Evolutionary conservation across 441 rosid species (phyloP), one percentile per base, ranked within the genome.

Genomic region (Arabidopsis lyrata): DNA sequence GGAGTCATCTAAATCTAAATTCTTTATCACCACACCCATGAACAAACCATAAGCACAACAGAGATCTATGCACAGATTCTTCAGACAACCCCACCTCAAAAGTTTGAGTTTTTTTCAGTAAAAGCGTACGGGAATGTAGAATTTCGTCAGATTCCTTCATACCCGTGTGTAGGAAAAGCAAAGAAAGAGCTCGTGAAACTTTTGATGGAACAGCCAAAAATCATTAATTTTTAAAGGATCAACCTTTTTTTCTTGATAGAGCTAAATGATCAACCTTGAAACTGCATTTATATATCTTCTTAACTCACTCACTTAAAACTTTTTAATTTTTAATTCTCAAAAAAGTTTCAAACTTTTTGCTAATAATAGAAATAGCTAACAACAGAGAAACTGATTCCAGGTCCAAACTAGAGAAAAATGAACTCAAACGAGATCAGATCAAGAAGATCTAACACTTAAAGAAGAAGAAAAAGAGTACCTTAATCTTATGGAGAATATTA

Each of bases 401-500:
- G 36, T 31, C 38, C 6, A 57, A 57, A 58, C 3, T 24, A 57
- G 41, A 57, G 36, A 16, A 47, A 8, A 42, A 31, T 32, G 27
- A 52, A 50, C 14, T 8, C 6, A 22, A 61, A 14, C 12, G 10
- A 41, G 57, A 68, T 38, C 18, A 68, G 63, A 42, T 65, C 3
- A 65, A 65, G 13, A 12, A 47, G 65, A 66, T 24, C 42, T 15
- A 44, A 61, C 9, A 38, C 31, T 61, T 31, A 45, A 50, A 22
- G 31, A 50, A 50, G 14, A 50, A 27, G 6, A 5, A 53, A 3
- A 13, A 41, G 20, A 8, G 14, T 61, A 86, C 93, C 90, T 82
- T 88, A 80, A 86, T 85, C 83, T 84, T 84, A 4, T 83, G 86
- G 78, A 88, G 84, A 82, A 88, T 83, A 62, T 88, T 87, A 75